phyloP scores from a whole-genome alignment of 2,329 filamentous ascomycete genomes.

The Aspergillus sp. region DNA sequence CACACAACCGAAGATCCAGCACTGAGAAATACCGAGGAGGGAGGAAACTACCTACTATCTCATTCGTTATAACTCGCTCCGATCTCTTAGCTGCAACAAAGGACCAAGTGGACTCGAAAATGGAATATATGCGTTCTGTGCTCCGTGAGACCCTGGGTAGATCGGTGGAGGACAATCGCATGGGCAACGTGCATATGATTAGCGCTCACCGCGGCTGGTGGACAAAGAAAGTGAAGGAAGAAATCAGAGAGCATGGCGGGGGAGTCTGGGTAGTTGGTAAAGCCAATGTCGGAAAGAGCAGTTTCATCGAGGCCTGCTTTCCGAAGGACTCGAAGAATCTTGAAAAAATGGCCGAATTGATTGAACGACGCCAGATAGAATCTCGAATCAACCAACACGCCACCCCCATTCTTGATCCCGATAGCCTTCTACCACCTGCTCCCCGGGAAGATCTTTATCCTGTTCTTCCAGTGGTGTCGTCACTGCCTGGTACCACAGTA shows the following conservation, averaged over 20 bases:
- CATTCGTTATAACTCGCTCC: conserved; percentile 84
- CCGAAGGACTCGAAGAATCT: conserved; percentile 62
- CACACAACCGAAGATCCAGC: conserved; percentile 73
- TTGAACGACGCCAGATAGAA: conserved; percentile 23
- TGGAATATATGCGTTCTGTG: conserved; percentile 77
- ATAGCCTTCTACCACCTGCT: conserved; percentile 68
- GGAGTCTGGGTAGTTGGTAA: conserved; percentile 97
- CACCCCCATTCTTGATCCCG: conserved; percentile 17
- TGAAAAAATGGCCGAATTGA: conserved; percentile 30
- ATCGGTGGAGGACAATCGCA: conserved; percentile 62
- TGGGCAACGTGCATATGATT: conserved; percentile 83
- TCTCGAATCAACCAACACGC: conserved; percentile 10
- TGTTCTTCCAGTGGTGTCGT: conserved; percentile 78
- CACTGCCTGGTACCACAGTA: conserved; percentile 86
- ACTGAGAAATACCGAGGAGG: conserved; percentile 61
- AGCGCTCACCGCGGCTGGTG: conserved; percentile 87
- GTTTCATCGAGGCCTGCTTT: conserved; percentile 80
- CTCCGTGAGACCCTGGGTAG: conserved; percentile 71
- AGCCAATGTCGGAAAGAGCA: conserved; percentile 95
- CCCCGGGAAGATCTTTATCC: conserved; percentile 72
- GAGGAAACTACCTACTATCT: conserved; percentile 72
- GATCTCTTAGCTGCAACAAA: conserved; percentile 83
- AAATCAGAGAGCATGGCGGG: conserved; percentile 77
- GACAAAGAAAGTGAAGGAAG: conserved; percentile 79
- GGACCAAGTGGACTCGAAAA: conserved; percentile 74